Evolutionary conservation across 2,329 filamentous ascomycete genomes (phyloP), one percentile per base, ranked within the genome.

Genomic region (Neurospora sp.): DNA sequence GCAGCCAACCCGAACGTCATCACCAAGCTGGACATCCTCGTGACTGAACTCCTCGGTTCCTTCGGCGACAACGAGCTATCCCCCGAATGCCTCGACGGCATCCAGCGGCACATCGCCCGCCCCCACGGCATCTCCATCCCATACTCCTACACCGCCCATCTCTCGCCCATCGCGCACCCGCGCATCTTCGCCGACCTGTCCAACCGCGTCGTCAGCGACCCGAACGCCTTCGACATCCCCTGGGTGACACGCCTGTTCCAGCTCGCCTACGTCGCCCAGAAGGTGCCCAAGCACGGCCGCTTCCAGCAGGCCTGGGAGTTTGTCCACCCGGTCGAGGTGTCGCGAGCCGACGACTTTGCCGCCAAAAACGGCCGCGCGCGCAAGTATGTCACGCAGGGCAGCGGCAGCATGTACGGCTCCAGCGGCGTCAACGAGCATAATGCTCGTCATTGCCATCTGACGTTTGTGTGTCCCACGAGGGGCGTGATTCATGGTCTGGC

Each of bases 21-120:
- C 15, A 81, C 84, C 74, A 89, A 90, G 76, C 91, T 99, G 58
- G 96, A 99, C 79, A 97, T 99, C 69, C 83, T 99, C 3, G 89
- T 99, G 38, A 97, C 94, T 2, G 96, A 99, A 80, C 87, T 99
- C 0, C 87, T 99, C 0, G 96, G 93, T 43, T 97, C 94, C 1
- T 99, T 98, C 78, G 96, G 90, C 33, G 96, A 99, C 81, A 99
- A 99, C 77, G 96, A 99, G 80, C 87, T 99, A 10, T 97, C 93
- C 0, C 79, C 96, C 0, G 96, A 99, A 81, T 99, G 96, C 77
- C 85, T 99, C 11, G 96, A 99, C 78, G 96, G 96, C 66, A 94
- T 98, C 67, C 95, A 97, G 78, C 91, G 95, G 76, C 91, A 98
- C 62, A 83, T 99, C n/a, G 83, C 87, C 11, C 83, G 91, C 0